Evolutionary conservation across 768 basidiomycete species (phyloP).

Genomic region (Coprinopsis marcescibilis): DNA sequence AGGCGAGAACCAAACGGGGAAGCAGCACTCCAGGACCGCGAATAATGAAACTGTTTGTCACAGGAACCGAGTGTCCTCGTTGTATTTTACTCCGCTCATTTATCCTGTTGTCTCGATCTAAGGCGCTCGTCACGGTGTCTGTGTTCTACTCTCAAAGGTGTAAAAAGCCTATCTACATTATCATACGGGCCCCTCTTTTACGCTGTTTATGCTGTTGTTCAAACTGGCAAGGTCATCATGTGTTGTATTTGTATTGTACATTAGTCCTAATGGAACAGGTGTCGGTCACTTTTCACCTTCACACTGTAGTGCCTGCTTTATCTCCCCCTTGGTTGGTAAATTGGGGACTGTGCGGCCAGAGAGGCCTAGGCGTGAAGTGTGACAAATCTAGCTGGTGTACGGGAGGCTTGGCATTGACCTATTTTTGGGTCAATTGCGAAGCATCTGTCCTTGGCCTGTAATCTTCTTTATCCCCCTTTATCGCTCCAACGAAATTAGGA

Average conservation of each 20-base stretch:
- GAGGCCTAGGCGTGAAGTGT: constrained; percentile 4
- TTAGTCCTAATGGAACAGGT: background rate
- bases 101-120: background rate
- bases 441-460: background rate
- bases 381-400: background rate
- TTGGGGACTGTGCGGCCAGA: constrained; percentile 4
- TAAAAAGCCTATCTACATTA: constrained; percentile 11
- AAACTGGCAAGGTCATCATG: background rate
- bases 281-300: background rate
- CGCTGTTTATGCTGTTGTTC: background rate
- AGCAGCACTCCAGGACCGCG: constrained; percentile 21
- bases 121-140: background rate
- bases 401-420: constrained; percentile 10
- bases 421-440: constrained; percentile 7
- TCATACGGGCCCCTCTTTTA: constrained; percentile 13
- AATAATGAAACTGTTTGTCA: constrained; percentile 17
- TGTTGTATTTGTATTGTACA: constrained; percentile 2
- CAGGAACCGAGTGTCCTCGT: constrained; percentile 2
- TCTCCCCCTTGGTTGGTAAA: background rate
- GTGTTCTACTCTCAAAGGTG: constrained; percentile 8
- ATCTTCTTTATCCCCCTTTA: background rate
- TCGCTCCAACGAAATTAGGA: background rate
- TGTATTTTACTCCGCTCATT: constrained; percentile 1
- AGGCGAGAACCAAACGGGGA: constrained; percentile 33
- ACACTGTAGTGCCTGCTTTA: background rate